phyloP scores from a whole-genome alignment of 2,329 filamentous ascomycete genomes.

The Aspergillus spinulosporus region DNA sequence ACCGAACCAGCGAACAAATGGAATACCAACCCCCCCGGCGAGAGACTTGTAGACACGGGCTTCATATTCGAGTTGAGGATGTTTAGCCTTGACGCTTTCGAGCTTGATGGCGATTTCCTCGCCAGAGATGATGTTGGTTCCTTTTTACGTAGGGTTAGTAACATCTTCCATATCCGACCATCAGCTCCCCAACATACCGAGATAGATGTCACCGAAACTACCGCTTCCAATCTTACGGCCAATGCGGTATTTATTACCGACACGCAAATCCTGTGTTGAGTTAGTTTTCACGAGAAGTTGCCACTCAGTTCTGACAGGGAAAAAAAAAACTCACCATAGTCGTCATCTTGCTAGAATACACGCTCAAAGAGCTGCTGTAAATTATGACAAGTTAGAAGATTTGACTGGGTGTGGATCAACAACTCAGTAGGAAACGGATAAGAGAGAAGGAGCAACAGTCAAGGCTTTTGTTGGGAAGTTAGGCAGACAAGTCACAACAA shows the following conservation, averaged over 20 bases:
- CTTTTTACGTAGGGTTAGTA: slow-evolving; percentile 46
- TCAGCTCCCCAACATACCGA: slow-evolving; percentile 55
- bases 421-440: background rate
- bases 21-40: slow-evolving; percentile 94
- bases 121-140: slow-evolving; percentile 98
- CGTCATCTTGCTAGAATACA: slow-evolving; percentile 35
- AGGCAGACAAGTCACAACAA: slow-evolving; percentile 12
- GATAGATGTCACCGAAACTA: slow-evolving; percentile 97
- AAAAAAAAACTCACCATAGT: slow-evolving; percentile 36
- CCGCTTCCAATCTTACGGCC: slow-evolving; percentile 98
- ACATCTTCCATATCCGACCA: background rate
- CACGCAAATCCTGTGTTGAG: slow-evolving; percentile 80
- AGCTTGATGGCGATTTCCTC: slow-evolving; percentile 99
- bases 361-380: slow-evolving; percentile 35
- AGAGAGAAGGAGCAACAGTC: background rate
- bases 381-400: slow-evolving; percentile 11
- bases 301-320: background rate
- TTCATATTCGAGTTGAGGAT: slow-evolving; percentile 98
- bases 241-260: slow-evolving; percentile 99
- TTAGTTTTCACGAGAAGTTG: slow-evolving; percentile 20
- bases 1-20: slow-evolving; percentile 98
- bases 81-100: slow-evolving; percentile 98
- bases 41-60: slow-evolving; percentile 85
- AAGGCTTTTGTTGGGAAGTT: slow-evolving; percentile 4
- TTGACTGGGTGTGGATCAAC: background rate